Evolutionary conservation across 139 green algal species (phyloP), one percentile per base, ranked within the genome.

Genomic region (Picochlorum sp.): DNA sequence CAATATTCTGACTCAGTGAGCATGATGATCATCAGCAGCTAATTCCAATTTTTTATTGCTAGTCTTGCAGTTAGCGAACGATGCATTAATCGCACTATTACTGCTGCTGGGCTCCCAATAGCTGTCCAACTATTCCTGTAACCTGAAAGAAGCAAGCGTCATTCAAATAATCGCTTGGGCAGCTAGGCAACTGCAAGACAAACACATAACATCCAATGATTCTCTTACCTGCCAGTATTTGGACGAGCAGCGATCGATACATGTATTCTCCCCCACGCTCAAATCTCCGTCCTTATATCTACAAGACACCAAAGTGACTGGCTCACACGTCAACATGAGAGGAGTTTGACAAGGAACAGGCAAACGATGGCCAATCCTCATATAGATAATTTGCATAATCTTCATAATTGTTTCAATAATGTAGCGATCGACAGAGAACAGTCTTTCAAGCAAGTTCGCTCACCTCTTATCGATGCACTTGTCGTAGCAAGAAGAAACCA

Each of bases 171-270:
- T 16, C 3, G 7, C 30, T 22, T 51, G 20, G 6, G 2, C 7
- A 26, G 36, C 7, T 14, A 20, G 13, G 7, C 39, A 18, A 56
- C 39, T 28, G 6, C 24, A 13, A 9, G 12, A 37, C 47, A 33
- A 30, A 13, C 7, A 49, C 18, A 7, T 9, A 16, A 32, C 14
- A n/a, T n/a, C n/a, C n/a, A n/a, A n/a, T n/a, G n/a, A n/a, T n/a
- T 1, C 50, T 16, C 39, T 22, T 56, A 93, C 90, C 84, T 97
- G 87, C 90, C 90, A 97, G 71, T 98, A 98, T 68, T 98, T 98
- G 9, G 83, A 73, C 20, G 81, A 74, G 56, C 91, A 98, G 18
- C 91, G 67, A 64, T 98, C 91, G 4, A 98, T 73, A 67, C 91
- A 98, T 68, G 75, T 88, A 65, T 86, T 97, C 76, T 98, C 91